Evolutionary conservation across 2,329 filamentous ascomycete genomes (phyloP).

Genomic region (Simplicillium aogashimaense): DNA sequence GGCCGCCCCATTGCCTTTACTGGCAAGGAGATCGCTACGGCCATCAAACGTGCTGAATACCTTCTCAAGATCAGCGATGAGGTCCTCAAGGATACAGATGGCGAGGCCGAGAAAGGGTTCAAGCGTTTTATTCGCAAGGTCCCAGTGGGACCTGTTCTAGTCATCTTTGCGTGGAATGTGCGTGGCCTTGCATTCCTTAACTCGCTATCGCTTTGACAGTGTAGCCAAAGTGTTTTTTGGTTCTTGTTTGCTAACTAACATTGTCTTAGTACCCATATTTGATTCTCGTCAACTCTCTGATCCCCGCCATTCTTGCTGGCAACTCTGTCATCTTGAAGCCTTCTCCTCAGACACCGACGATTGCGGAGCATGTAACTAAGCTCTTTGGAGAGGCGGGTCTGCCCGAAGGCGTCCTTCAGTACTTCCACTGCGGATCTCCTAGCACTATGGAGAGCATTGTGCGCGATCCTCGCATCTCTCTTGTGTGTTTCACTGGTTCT

Average conservation of each 20-base stretch:
- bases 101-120: conserved; percentile 79
- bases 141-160: conserved; percentile 75
- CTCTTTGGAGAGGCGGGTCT: conserved; percentile 75
- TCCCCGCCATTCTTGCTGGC: conserved; percentile 83
- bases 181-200: conserved; percentile 21
- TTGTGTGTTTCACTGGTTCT: conserved; percentile 90
- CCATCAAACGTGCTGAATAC: conserved; percentile 77
- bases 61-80: conserved; percentile 76
- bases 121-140: conserved; percentile 83
- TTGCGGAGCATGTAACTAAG: conserved; percentile 72
- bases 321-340: conserved; percentile 92
- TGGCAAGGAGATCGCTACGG: conserved; percentile 73
- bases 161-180: conserved; percentile 96
- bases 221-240: not conserved
- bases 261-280: conserved; percentile 75
- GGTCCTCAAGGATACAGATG: conserved; percentile 67
- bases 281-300: conserved; percentile 82
- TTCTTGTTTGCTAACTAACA: conserved; percentile 5
- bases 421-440: conserved; percentile 81
- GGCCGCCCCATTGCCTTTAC: conserved; percentile 85
- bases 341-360: conserved; percentile 87
- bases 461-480: conserved; percentile 62
- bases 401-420: conserved; percentile 76
- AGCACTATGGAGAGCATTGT: conserved; percentile 69
- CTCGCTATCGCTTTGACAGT: not conserved